These are phyloP conservation scores for Liriodendron chinense DNA, from an alignment of 164 flowering plant species.

Conservation along the genomic window DNA sequence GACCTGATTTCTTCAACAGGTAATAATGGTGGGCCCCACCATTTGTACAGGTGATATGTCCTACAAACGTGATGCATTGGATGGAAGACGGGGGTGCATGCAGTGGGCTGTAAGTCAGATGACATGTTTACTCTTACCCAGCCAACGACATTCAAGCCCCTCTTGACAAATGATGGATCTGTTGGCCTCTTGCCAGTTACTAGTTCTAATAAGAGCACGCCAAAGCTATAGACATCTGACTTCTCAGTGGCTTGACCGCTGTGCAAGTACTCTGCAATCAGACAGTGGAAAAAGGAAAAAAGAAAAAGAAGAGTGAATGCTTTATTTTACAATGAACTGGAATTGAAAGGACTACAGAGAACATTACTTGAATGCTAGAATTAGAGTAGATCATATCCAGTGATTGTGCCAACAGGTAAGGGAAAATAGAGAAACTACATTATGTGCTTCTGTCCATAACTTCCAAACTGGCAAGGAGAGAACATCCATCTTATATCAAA, in stretches of 20 bases:
- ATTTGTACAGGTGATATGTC: not conserved
- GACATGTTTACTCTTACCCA: constrained; percentile 55
- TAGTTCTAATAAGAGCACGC: constrained; percentile 88
- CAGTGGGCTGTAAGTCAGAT: not conserved
- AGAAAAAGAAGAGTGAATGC: not conserved
- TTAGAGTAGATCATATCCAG: too few species aligned
- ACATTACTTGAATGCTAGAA: not conserved
- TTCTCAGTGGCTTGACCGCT: constrained; percentile 93
- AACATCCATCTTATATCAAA: too few species aligned
- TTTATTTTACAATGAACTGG: too few species aligned
- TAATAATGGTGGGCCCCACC: too few species aligned
- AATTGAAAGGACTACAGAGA: not conserved
- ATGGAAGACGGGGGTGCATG: not conserved
- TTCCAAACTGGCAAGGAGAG: too few species aligned
- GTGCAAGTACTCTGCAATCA: constrained; percentile 68
- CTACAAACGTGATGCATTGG: not conserved
- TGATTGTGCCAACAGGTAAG: too few species aligned
- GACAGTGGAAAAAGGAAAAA: not conserved
- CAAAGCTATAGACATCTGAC: constrained; percentile 94
- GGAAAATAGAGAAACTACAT: too few species aligned
- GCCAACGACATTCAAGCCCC: constrained; percentile 88
- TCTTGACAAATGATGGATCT: constrained; percentile 74
- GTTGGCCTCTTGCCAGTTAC: constrained; percentile 98
- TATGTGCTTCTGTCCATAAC: too few species aligned
- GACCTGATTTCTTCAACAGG: not conserved